Percentiles rank a stretch among this genome's conserved stretches.
Evolutionary conservation across 805 yeast species (phyloP).

Genomic region (Saccharomyces paradoxus): DNA sequence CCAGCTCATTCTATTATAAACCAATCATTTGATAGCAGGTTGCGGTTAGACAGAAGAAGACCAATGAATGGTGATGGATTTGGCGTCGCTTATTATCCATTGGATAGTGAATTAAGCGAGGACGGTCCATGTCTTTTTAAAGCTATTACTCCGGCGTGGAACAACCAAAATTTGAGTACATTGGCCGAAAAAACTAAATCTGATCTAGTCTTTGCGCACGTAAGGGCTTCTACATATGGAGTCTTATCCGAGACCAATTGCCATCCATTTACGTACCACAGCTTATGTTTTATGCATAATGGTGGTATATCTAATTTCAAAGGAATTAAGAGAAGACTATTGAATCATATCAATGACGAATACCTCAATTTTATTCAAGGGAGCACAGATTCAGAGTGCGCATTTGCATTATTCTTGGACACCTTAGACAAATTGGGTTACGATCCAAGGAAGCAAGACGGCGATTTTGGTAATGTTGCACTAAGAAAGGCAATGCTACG

Average conservation of each 20-base stretch:
- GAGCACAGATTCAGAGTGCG: slow-evolving; percentile 91
- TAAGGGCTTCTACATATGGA: slow-evolving; percentile 92
- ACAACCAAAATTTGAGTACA: slow-evolving; percentile 79
- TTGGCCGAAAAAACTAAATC: slow-evolving; percentile 84
- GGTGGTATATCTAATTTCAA: slow-evolving; percentile 77
- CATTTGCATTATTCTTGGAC: slow-evolving; percentile 82
- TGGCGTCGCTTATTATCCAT: slow-evolving; percentile 87
- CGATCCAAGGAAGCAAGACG: slow-evolving; percentile 47
- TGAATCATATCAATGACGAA: slow-evolving; percentile 68
- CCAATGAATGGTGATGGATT: slow-evolving; percentile 98
- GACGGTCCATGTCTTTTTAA: slow-evolving; percentile 86
- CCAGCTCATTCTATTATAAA: slow-evolving; percentile 97
- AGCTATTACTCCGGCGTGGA: slow-evolving; percentile 98
- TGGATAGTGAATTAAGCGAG: slow-evolving; percentile 43
- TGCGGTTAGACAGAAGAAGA: slow-evolving; percentile 76
- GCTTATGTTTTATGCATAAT: slow-evolving; percentile 93
- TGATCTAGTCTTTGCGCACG: slow-evolving; percentile 84
- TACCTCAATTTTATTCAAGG: slow-evolving; percentile 82
- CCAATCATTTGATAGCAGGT: slow-evolving; percentile 85
- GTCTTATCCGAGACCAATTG: slow-evolving; percentile 91
- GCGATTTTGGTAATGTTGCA: slow-evolving; percentile 44
- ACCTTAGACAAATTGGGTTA: slow-evolving; percentile 66
- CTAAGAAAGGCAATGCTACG: slow-evolving; percentile 61
- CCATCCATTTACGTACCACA: slow-evolving; percentile 87
- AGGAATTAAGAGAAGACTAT: slow-evolving; percentile 61